These are phyloP conservation scores for Cordyceps farinosa DNA, from an alignment of 2,329 filamentous ascomycete species.

Conservation along the genomic window DNA sequence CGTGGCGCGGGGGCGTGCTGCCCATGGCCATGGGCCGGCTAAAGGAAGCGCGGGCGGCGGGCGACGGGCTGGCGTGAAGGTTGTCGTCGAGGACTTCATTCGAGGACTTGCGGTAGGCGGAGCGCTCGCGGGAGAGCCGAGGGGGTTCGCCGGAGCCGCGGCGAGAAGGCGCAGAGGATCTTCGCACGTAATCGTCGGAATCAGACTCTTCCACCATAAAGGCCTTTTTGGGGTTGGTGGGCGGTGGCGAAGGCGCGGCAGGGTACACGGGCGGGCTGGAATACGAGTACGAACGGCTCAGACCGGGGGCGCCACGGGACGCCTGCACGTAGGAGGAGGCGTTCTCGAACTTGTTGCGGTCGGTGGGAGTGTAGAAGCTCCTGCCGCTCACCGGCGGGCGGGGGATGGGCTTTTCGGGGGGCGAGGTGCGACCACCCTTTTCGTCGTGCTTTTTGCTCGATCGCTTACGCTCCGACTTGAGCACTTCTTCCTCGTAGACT, in stretches of 20 bases:
- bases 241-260: conserved; percentile 36
- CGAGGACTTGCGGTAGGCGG: conserved; percentile 30
- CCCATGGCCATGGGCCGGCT: conserved; percentile 26
- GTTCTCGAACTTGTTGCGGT: neutral
- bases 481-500: conserved; percentile 30
- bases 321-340: conserved; percentile 17
- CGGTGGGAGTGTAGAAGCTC: conserved; percentile 15
- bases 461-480: conserved; percentile 38
- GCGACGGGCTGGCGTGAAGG: conserved; percentile 28
- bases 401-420: conserved; percentile 10
- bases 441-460: conserved; percentile 37
- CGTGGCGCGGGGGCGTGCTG: conserved; percentile 33
- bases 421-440: conserved; percentile 11
- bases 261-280: conserved; percentile 27
- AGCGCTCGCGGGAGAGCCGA: conserved; percentile 26
- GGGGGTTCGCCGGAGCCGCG: conserved; percentile 32
- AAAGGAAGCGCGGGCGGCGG: conserved; percentile 28
- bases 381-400: conserved; percentile 10
- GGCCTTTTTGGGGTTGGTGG: conserved; percentile 25
- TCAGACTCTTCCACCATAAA: conserved; percentile 28
- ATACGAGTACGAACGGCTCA: conserved; percentile 23
- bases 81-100: conserved; percentile 33
- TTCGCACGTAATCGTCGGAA: conserved; percentile 30
- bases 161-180: conserved; percentile 32
- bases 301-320: conserved; percentile 24